phyloP scores from a whole-genome alignment of 225 moss, liverwort and hornwort genomes.

The Marchantia polymorpha region DNA sequence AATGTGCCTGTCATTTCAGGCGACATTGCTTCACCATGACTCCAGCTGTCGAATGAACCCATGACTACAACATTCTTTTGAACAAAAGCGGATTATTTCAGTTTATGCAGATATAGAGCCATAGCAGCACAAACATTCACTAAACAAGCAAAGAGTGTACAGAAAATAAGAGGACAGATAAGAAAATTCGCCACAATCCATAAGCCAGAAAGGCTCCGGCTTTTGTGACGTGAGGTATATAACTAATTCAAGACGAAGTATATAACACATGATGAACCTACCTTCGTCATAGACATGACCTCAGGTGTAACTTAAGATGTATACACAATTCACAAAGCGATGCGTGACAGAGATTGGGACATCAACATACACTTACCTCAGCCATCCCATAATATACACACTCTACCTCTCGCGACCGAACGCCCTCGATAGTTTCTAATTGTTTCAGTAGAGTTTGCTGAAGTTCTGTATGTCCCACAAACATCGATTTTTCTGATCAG shows the following conservation, averaged over 20 bases:
- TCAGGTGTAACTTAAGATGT: too few species aligned
- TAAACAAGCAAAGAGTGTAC: too few species aligned
- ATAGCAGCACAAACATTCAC: background rate
- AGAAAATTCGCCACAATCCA: background rate
- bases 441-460: conserved; percentile 26
- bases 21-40: conserved; percentile 42
- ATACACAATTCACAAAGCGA: too few species aligned
- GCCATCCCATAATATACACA: conserved; percentile 39
- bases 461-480: conserved; percentile 18
- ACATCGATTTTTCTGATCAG: background rate
- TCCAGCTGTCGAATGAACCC: conserved; percentile 47
- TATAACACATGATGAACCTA: too few species aligned
- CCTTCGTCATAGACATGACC: too few species aligned
- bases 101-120: background rate
- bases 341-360: background rate
- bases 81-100: background rate
- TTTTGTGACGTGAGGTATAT: background rate
- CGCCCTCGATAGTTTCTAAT: conserved; percentile 26
- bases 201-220: background rate
- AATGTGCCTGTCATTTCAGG: conserved; percentile 43
- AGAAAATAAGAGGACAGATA: background rate
- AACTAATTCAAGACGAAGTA: too few species aligned
- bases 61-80: conserved; percentile 41
- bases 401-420: conserved; percentile 34
- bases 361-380: conserved; percentile 27